A percentile compares a stretch with the other conserved stretches of the same genome.
phyloP scores from a whole-genome alignment of 2,329 filamentous ascomycete genomes.

The Neonectria neomacrospora region DNA sequence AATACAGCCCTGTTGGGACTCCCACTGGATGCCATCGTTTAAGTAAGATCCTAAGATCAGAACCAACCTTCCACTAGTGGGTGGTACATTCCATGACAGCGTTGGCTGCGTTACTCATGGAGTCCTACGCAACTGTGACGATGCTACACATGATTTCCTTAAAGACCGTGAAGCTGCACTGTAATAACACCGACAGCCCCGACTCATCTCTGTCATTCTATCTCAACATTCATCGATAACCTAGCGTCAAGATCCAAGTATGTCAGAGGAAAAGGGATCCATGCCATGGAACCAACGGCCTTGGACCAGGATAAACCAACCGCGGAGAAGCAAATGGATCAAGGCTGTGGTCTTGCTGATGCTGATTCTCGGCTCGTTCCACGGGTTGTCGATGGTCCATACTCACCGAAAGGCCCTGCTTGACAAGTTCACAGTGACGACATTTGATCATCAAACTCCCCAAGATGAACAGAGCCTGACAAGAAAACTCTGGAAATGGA shows the following conservation, averaged over 20 bases:
- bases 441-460: constrained; percentile 23
- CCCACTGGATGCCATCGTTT: not conserved
- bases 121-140: not conserved
- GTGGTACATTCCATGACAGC: not conserved
- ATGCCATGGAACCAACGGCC: constrained; percentile 11
- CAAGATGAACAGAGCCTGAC: constrained; percentile 17
- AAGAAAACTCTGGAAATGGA: constrained; percentile 30
- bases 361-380: constrained; percentile 26
- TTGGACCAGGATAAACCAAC: constrained; percentile 16
- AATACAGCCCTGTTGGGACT: not conserved
- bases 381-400: constrained; percentile 16
- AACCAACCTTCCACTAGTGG: not conserved
- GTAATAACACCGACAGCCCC: not conserved
- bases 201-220: not conserved
- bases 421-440: constrained; percentile 39
- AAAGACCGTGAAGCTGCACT: not conserved
- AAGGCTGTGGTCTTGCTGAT: constrained; percentile 1
- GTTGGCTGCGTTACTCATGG: not conserved
- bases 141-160: not conserved
- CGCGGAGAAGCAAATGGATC: constrained; percentile 12
- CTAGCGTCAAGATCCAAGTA: not conserved
- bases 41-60: not conserved
- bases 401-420: constrained; percentile 27
- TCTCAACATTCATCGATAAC: not conserved
- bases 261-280: constrained; percentile 14